A percentile compares a stretch with the other conserved stretches of the same genome.
Conservation (phyloP, 495 filamentous ascomycete species). For the Gamarada debralockiae region DNA sequence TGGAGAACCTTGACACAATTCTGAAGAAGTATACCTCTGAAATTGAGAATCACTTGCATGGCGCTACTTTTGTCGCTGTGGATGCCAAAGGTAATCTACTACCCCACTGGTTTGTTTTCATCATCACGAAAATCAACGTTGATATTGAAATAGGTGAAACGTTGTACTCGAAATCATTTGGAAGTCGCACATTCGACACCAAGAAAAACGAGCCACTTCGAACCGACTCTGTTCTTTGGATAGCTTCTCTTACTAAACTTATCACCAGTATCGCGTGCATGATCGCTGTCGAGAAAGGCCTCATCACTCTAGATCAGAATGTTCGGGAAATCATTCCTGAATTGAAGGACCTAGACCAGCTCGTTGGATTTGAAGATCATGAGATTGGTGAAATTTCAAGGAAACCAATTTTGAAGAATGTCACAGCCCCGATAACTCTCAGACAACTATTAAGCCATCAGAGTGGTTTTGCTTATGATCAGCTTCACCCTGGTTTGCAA, state of each 20-base stretch:
- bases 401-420: conserved; percentile 26
- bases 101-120: not conserved
- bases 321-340: conserved; percentile 20
- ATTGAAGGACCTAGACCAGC: conserved; percentile 10
- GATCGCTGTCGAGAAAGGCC: conserved; percentile 36
- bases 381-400: conserved; percentile 16
- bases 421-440: conserved; percentile 12
- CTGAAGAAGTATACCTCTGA: conserved; percentile 5
- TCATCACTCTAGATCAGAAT: conserved; percentile 21
- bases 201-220: not conserved
- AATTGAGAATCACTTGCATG: not conserved
- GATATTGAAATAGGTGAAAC: not conserved
- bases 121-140: no score
- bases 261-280: conserved; percentile 34
- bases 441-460: conserved; percentile 13
- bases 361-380: conserved; percentile 17
- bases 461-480: not conserved
- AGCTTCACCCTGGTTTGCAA: conserved; percentile 16
- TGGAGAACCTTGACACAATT: conserved; percentile 5
- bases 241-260: conserved; percentile 29
- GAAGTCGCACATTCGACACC: no score
- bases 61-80: conserved; percentile 1
- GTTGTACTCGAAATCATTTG: not conserved
- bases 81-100: not conserved
- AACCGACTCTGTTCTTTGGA: conserved; percentile 6